Conservation (phyloP, 169 alveolate genomes). For the Babesia sp. region DNA sequence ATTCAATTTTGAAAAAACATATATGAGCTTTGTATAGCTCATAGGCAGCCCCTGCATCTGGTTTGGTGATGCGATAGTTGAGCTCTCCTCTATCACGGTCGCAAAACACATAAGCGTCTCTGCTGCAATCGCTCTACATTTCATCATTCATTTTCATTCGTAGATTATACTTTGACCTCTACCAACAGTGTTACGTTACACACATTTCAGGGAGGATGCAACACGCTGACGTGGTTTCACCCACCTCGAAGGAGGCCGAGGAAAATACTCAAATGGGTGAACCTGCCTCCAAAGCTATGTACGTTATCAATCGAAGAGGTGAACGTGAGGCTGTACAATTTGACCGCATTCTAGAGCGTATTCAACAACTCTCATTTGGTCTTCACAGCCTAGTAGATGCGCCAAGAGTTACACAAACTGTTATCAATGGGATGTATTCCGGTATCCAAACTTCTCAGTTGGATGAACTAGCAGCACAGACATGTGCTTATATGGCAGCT, state of each 20-base stretch:
- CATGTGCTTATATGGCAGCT: slow-evolving; percentile 98
- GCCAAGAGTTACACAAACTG: slow-evolving; percentile 87
- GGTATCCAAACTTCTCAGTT: slow-evolving; percentile 92
- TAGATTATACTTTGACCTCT: not conserved
- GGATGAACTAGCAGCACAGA: slow-evolving; percentile 97
- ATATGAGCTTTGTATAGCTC: not conserved
- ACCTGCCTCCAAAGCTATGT: slow-evolving; percentile 74
- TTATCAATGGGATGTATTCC: slow-evolving; percentile 88
- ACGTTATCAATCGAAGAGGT: slow-evolving; percentile 82
- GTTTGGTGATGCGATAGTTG: not conserved
- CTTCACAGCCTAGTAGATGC: slow-evolving; percentile 86
- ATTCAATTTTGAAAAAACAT: not conserved
- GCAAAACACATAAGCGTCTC: not conserved
- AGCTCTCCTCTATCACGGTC: not conserved
- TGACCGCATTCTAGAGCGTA: slow-evolving; percentile 81
- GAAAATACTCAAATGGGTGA: slow-evolving; percentile 2
- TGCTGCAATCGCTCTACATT: not conserved
- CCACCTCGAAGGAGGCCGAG: not conserved
- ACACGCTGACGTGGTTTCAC: not conserved
- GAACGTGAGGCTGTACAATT: slow-evolving; percentile 83
- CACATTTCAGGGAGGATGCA: slow-evolving; percentile 20
- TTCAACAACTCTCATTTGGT: slow-evolving; percentile 80
- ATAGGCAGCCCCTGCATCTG: not conserved
- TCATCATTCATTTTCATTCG: not conserved
- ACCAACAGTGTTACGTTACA: not conserved